Evolutionary conservation across 2,329 filamentous ascomycete species (phyloP).

Genomic region (Fusarium sp.): DNA sequence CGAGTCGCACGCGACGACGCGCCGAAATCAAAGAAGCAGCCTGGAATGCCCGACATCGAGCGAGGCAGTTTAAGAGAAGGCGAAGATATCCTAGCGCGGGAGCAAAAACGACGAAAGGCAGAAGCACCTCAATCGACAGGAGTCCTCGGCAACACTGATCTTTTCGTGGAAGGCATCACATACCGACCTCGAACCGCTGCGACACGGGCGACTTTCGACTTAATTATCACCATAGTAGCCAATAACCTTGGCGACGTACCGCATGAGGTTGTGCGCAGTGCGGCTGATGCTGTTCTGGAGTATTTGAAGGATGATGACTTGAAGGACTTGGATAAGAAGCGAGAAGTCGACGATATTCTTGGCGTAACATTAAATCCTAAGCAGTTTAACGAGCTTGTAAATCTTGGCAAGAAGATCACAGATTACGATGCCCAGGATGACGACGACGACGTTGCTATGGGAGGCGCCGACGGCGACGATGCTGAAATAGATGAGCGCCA

Average conservation of each 20-base stretch:
- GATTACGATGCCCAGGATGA: constrained; percentile 98
- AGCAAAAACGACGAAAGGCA: constrained; percentile 87
- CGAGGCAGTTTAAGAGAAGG: constrained; percentile 82
- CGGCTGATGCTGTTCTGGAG: constrained; percentile 90
- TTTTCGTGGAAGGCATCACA: constrained; percentile 88
- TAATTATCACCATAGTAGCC: constrained; percentile 92
- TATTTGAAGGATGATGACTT: constrained; percentile 93
- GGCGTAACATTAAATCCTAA: constrained; percentile 85
- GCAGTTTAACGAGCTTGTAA: constrained; percentile 96
- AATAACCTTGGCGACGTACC: constrained; percentile 91
- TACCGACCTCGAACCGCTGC: constrained; percentile 93
- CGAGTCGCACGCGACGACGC: constrained; percentile 82
- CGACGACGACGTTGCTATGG: constrained; percentile 85
- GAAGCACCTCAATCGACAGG: constrained; percentile 75
- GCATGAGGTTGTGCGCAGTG: constrained; percentile 90
- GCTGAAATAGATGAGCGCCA: constrained; percentile 92
- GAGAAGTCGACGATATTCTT: constrained; percentile 92
- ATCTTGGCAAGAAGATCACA: constrained; percentile 97
- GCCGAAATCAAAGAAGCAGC: constrained; percentile 82
- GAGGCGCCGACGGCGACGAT: constrained; percentile 69
- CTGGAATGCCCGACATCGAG: constrained; percentile 75
- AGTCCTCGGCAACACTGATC: constrained; percentile 84
- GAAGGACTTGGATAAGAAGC: constrained; percentile 99
- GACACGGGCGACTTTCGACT: constrained; percentile 91
- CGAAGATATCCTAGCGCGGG: constrained; percentile 82